Percentiles rank a stretch among this genome's conserved stretches.
Evolutionary conservation across 495 filamentous ascomycete species (phyloP).

Genomic region (Thermochaetoides thermophila): DNA sequence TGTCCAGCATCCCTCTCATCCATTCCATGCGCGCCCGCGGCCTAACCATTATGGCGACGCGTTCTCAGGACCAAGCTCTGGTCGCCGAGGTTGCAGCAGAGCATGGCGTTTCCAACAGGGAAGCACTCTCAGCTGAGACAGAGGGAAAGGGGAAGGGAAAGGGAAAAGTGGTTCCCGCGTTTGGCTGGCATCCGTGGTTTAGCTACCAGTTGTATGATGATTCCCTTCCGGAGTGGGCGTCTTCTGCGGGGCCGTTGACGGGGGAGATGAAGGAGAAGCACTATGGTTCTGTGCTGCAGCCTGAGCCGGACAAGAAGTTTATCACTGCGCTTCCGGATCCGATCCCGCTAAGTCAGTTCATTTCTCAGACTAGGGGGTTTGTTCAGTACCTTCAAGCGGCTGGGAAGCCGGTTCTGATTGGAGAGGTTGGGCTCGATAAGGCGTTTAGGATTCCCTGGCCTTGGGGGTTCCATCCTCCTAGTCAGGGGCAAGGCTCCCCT

Average conservation of each 20-base stretch:
- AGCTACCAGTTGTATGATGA: slow-evolving; percentile 75
- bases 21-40: slow-evolving; percentile 59
- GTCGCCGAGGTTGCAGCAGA: slow-evolving; percentile 52
- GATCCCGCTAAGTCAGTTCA: slow-evolving; percentile 46
- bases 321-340: slow-evolving; percentile 56
- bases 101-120: slow-evolving; percentile 16
- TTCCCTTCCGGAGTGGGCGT: slow-evolving; percentile 15
- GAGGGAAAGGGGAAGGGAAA: slow-evolving; percentile 1
- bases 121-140: slow-evolving; percentile 3
- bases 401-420: slow-evolving; percentile 54
- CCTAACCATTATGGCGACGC: slow-evolving; percentile 81
- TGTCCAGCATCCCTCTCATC: slow-evolving; percentile 53
- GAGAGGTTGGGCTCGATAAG: slow-evolving; percentile 81
- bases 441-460: slow-evolving; percentile 65
- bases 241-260: slow-evolving; percentile 4
- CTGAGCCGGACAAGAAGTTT: slow-evolving; percentile 39
- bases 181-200: slow-evolving; percentile 99
- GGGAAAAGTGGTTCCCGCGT: slow-evolving; percentile 54
- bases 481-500: background rate
- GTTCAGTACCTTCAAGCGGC: no score
- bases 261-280: slow-evolving; percentile 43
- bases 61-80: slow-evolving; percentile 72
- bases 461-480: slow-evolving; percentile 21
- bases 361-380: slow-evolving; percentile 46
- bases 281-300: slow-evolving; percentile 52